Conservation (phyloP, 225 moss, liverwort and hornwort genomes). For the Straminergon stramineum region DNA sequence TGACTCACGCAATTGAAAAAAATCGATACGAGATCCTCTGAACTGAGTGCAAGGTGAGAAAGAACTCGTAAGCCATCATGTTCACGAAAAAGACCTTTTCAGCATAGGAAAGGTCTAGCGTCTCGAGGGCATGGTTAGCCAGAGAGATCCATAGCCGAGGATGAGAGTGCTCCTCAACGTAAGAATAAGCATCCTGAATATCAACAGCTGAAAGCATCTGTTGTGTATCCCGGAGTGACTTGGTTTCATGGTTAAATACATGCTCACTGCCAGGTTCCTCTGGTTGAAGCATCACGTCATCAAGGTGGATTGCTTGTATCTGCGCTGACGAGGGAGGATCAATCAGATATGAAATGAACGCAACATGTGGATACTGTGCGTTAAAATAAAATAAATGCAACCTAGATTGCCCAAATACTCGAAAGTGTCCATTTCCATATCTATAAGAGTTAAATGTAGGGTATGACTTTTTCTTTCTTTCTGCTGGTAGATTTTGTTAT, state of each 20-base stretch:
- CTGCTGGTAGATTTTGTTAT: too few species aligned
- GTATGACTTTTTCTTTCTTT: neutral
- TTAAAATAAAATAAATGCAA: neutral
- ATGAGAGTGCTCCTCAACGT: slow-evolving; percentile 88
- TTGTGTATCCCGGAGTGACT: slow-evolving; percentile 79
- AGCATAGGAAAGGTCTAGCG: slow-evolving; percentile 59
- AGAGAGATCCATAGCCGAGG: slow-evolving; percentile 89
- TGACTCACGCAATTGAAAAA: neutral
- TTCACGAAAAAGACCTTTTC: slow-evolving; percentile 52
- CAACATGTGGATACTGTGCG: neutral
- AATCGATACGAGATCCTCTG: neutral
- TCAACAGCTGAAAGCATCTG: slow-evolving; percentile 77
- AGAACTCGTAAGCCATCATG: neutral
- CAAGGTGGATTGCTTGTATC: slow-evolving; percentile 89
- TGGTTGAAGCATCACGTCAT: slow-evolving; percentile 79
- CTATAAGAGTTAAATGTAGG: neutral
- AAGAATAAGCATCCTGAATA: slow-evolving; percentile 88
- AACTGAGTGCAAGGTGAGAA: neutral
- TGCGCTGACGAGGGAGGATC: neutral
- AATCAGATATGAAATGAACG: neutral
- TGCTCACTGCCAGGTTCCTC: slow-evolving; percentile 63
- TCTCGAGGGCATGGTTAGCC: slow-evolving; percentile 83
- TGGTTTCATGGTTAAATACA: slow-evolving; percentile 85
- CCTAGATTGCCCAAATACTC: neutral
- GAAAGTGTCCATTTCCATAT: neutral